These are phyloP conservation scores for Huntiella decipiens DNA, from an alignment of 2,329 filamentous ascomycete genomes.

Conservation along the genomic window DNA sequence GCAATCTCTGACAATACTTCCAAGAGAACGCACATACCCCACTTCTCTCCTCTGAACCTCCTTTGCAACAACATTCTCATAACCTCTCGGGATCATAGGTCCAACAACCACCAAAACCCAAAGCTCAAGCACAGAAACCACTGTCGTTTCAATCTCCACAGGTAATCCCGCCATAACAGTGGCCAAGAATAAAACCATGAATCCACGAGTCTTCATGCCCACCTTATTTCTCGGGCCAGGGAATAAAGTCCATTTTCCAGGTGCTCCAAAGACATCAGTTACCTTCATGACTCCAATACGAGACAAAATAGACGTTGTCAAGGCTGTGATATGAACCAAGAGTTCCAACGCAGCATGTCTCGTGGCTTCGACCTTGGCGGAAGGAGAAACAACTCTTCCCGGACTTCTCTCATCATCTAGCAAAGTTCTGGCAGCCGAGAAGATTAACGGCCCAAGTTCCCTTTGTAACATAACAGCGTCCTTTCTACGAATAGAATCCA, in stretches of 20 bases:
- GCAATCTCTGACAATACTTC: constrained; percentile 16
- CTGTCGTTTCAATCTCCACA: constrained; percentile 27
- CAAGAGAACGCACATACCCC: constrained; percentile 24
- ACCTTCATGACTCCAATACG: constrained; percentile 25
- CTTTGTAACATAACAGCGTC: constrained; percentile 24
- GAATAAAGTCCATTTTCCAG: constrained; percentile 29
- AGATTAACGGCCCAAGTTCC: constrained; percentile 27
- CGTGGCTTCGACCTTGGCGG: constrained; percentile 12
- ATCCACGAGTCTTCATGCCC: constrained; percentile 23
- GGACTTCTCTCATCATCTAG: constrained; percentile 13
- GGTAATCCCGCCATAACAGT: constrained; percentile 28
- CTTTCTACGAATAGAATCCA: constrained; percentile 11
- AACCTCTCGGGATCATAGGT: constrained; percentile 25
- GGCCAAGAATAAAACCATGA: constrained; percentile 31
- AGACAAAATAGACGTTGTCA: constrained; percentile 26
- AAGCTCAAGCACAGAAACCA: constrained; percentile 28
- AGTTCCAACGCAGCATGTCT: constrained; percentile 24
- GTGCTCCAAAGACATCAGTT: constrained; percentile 24
- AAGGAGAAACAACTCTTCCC: neutral
- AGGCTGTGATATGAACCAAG: constrained; percentile 25
- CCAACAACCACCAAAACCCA: constrained; percentile 35
- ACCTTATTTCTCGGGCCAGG: constrained; percentile 23
- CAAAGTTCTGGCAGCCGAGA: constrained; percentile 26
- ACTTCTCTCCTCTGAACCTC: constrained; percentile 24
- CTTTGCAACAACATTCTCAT: constrained; percentile 31